Evolutionary conservation across 192 early-diverging fungal species (phyloP), one percentile per base, ranked within the genome.

Genomic region (Backusella tarrabulga): DNA sequence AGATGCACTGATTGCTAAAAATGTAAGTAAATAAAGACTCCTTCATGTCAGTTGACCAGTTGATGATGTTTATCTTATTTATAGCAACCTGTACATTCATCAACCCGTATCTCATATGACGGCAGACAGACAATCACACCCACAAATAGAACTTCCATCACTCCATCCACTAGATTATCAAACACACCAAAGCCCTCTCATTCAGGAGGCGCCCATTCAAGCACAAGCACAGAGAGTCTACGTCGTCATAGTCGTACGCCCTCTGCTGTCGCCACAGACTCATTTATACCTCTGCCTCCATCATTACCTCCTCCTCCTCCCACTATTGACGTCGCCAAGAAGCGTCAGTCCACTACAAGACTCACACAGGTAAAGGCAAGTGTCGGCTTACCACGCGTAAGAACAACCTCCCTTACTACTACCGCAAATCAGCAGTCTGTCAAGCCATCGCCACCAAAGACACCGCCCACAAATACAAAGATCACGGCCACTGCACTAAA

Each of bases 1-100:
- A 69, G 77, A 79, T 26, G 60, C 41, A 9, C 34, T 79, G 6
- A 32, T 79, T 17, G 66, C 60, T 38, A 73, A 68, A 54, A 67
- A 79, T 40, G 77, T 74, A 74, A 40, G 67, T 69, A 11, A 11
- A 41, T 6, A 52, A 34, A 44, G 14, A 44, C 42, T 44, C 42
- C 42, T 44, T 17, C n/a, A 19, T 56, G 54, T 56, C 19, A 56
- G 6, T 21, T 56, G 54, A 23, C 21, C 50, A 54, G 1, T 56
- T 26, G 4, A 56, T 56, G 8, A 56, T 23, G 2, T 75, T 40
- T 75, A 41, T 34, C 34, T 67, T 42, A 41, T 34, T 32, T 34
- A 38, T 42, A 60, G 56, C 34, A 34, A 21, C 71, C 40, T 73
- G 23, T 60, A 34, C 38, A 72, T 78, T 26, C 74, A n/a, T 50